phyloP scores from a whole-genome alignment of 2,329 filamentous ascomycete species.

The Dactylellina sp. region DNA sequence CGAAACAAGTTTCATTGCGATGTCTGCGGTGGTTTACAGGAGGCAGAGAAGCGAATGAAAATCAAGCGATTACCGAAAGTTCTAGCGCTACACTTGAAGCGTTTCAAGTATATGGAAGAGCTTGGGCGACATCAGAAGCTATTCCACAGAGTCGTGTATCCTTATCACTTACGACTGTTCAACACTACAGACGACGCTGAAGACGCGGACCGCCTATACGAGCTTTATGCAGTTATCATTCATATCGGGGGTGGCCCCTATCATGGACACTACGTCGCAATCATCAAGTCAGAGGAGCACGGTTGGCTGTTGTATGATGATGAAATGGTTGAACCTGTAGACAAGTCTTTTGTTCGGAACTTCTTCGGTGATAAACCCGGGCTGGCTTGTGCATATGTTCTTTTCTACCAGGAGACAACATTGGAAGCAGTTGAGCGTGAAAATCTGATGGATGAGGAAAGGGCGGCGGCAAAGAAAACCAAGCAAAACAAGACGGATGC shows the following conservation, averaged over 20 bases:
- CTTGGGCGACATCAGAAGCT: slow-evolving; percentile 93
- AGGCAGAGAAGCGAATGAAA: slow-evolving; percentile 99
- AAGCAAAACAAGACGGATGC: slow-evolving; percentile 55
- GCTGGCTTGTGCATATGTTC: slow-evolving; percentile 90
- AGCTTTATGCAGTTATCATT: slow-evolving; percentile 95
- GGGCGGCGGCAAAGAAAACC: slow-evolving; percentile 57
- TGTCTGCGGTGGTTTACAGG: slow-evolving; percentile 93
- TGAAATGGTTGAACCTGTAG: slow-evolving; percentile 97
- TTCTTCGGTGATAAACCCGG: slow-evolving; percentile 96
- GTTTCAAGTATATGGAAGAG: slow-evolving; percentile 98
- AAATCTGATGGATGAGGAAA: slow-evolving; percentile 58
- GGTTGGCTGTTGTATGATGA: slow-evolving; percentile 98
- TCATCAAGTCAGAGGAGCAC: slow-evolving; percentile 95
- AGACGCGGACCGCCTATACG: slow-evolving; percentile 92
- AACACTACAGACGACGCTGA: slow-evolving; percentile 97
- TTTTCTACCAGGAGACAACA: slow-evolving; percentile 96
- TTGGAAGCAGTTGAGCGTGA: slow-evolving; percentile 71
- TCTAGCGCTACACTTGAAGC: slow-evolving; percentile 89
- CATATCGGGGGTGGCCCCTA: slow-evolving; percentile 97
- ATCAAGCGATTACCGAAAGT: slow-evolving; percentile 94
- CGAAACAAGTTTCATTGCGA: slow-evolving; percentile 99
- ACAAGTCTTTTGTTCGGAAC: slow-evolving; percentile 91
- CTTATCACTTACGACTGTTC: slow-evolving; percentile 94
- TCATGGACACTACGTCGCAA: slow-evolving; percentile 96
- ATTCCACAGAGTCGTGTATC: slow-evolving; percentile 96